Conservation (phyloP, 2,329 filamentous ascomycete genomes). For the Aureobasidium sp. region DNA sequence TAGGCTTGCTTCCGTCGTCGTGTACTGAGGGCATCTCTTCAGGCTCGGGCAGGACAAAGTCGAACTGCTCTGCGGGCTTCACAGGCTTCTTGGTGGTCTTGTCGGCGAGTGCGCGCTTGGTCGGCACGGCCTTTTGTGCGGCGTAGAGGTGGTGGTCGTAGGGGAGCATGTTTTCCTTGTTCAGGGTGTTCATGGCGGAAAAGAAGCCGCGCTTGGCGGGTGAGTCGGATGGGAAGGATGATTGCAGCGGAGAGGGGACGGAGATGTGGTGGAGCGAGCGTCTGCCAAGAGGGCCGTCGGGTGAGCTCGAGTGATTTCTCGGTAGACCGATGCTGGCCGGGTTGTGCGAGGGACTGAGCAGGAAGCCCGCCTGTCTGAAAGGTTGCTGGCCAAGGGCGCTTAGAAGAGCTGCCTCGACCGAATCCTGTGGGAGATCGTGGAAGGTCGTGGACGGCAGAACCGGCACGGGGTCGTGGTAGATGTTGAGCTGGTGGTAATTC, state of each 20-base stretch:
- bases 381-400: constrained; percentile 33
- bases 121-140: constrained; percentile 22
- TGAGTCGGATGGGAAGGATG: constrained; percentile 53
- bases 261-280: constrained; percentile 51
- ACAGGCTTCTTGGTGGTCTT: constrained; percentile 61
- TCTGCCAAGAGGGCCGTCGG: constrained; percentile 50
- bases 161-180: constrained; percentile 42
- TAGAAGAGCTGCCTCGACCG: constrained; percentile 45
- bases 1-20: constrained; percentile 82
- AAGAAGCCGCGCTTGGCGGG: constrained; percentile 55
- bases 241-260: constrained; percentile 55
- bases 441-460: constrained; percentile 27
- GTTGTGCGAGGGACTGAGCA: constrained; percentile 53
- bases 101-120: constrained; percentile 61
- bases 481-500: constrained; percentile 43
- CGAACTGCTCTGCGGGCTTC: constrained; percentile 48
- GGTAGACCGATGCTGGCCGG: constrained; percentile 55
- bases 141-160: constrained; percentile 27
- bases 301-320: constrained; percentile 57
- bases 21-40: constrained; percentile 72
- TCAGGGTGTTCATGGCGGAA: constrained; percentile 37
- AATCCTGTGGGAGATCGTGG: constrained; percentile 23
- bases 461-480: constrained; percentile 46
- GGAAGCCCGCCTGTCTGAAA: constrained; percentile 48
- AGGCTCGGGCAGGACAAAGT: constrained; percentile 54